These are phyloP conservation scores for Trichoderma atroviride DNA, from an alignment of 2,329 filamentous ascomycete species.

Conservation along the genomic window DNA sequence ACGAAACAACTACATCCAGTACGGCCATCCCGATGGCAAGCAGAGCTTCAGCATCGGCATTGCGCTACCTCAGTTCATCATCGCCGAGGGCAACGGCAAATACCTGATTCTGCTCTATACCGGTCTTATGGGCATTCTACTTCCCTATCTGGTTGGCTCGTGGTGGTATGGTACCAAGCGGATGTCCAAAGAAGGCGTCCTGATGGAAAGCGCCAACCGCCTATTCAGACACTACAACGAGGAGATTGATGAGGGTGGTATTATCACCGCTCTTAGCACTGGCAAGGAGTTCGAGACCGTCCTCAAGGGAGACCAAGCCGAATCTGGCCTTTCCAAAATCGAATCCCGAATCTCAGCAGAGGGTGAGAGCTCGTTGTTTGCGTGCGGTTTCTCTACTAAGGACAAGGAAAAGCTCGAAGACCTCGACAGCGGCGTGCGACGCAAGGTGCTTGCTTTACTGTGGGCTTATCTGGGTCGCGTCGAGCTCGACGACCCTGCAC, in stretches of 20 bases:
- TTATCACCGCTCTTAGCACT: slow-evolving; percentile 78
- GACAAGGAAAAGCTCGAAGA: slow-evolving; percentile 78
- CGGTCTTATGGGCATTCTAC: slow-evolving; percentile 79
- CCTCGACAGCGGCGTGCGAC: slow-evolving; percentile 75
- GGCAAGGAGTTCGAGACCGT: slow-evolving; percentile 83
- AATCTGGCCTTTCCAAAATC: slow-evolving; percentile 78
- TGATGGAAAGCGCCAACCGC: slow-evolving; percentile 91
- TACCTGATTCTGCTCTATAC: slow-evolving; percentile 92
- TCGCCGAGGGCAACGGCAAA: slow-evolving; percentile 92
- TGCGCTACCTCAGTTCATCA: slow-evolving; percentile 87
- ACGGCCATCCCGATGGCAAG: slow-evolving; percentile 95
- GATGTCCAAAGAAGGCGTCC: slow-evolving; percentile 88
- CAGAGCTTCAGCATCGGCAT: slow-evolving; percentile 98
- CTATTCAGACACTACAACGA: slow-evolving; percentile 94
- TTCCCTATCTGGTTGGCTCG: slow-evolving; percentile 90
- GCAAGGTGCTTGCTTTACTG: slow-evolving; percentile 85
- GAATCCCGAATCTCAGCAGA: slow-evolving; percentile 77
- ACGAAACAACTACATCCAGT: slow-evolving; percentile 95
- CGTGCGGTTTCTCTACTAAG: slow-evolving; percentile 65
- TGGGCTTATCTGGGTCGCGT: slow-evolving; percentile 95
- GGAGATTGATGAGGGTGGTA: slow-evolving; percentile 75
- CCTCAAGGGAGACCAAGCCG: slow-evolving; percentile 76
- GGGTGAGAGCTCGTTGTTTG: slow-evolving; percentile 54
- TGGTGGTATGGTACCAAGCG: slow-evolving; percentile 99
- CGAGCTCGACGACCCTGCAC: slow-evolving; percentile 74